These are phyloP conservation scores for Colletotrichum sp. DNA, from an alignment of 2,329 filamentous ascomycete genomes.

Conservation along the genomic window DNA sequence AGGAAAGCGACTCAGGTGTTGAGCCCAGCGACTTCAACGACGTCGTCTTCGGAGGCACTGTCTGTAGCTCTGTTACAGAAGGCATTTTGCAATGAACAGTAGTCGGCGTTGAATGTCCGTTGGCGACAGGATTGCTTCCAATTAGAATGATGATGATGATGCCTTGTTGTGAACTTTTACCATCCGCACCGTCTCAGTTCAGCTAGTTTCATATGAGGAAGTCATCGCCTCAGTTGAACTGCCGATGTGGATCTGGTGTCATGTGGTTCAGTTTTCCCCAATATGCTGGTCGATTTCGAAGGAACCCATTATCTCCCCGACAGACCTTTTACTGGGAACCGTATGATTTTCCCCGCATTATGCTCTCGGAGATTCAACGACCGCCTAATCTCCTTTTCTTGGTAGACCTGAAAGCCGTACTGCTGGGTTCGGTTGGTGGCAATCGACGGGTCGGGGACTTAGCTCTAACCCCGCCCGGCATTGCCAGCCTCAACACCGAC, in stretches of 20 bases:
- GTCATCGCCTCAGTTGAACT: not conserved
- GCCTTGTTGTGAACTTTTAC: not conserved
- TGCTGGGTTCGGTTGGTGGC: not conserved
- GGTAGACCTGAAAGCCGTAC: not conserved
- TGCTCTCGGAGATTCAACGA: not conserved
- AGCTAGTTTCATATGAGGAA: not conserved
- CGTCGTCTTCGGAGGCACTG: not conserved
- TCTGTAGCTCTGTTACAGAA: not conserved
- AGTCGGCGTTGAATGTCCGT: not conserved
- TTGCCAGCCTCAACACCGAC: not conserved
- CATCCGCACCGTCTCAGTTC: not conserved
- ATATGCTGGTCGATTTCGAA: not conserved
- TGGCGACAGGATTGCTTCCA: not conserved
- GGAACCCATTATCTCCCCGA: not conserved
- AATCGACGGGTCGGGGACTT: not conserved
- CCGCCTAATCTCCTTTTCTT: not conserved
- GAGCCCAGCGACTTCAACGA: not conserved
- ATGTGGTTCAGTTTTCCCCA: not conserved
- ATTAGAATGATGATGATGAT: not conserved
- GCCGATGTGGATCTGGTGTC: not conserved
- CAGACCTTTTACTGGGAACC: not conserved
- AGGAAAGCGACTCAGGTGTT: not conserved
- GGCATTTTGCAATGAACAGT: not conserved
- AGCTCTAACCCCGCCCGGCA: not conserved
- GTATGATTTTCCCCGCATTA: not conserved